Conservation (phyloP, 495 filamentous ascomycete species). For the Aspergillus egyptiacus region DNA sequence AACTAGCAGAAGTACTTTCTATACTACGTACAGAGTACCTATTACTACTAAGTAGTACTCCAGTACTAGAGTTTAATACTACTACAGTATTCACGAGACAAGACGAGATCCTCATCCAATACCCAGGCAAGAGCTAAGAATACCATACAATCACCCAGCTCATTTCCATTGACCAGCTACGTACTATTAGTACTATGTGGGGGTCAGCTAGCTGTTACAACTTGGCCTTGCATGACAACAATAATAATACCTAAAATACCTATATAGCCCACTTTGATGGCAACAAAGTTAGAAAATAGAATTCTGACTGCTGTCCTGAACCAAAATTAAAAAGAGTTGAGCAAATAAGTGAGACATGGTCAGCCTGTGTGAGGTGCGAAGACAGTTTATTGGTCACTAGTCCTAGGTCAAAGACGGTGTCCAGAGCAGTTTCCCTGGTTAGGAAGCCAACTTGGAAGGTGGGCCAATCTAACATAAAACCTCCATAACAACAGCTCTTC, state of each 20-base stretch:
- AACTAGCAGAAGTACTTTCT: no score
- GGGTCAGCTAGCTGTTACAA: no score
- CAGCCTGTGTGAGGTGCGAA: slow-evolving; percentile 23
- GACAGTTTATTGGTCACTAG: slow-evolving; percentile 21
- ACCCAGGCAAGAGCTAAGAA: slow-evolving; percentile 5
- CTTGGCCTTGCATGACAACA: slow-evolving; percentile 7
- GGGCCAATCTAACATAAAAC: slow-evolving; percentile 26
- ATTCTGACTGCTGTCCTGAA: not conserved
- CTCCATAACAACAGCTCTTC: slow-evolving; percentile 27
- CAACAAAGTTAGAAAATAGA: not conserved
- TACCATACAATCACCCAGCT: no score
- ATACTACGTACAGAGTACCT: no score
- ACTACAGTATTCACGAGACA: no score
- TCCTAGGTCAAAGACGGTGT: slow-evolving; percentile 13
- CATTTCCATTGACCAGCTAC: no score
- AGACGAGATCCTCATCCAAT: no score
- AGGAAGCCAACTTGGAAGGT: slow-evolving; percentile 18
- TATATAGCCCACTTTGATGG: not conserved
- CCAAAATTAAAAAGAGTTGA: slow-evolving; percentile 2
- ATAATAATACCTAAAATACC: not conserved
- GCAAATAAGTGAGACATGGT: slow-evolving; percentile 23
- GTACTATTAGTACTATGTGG: no score
- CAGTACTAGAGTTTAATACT: no score
- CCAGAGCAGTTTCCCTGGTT: slow-evolving; percentile 26
- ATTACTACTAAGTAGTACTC: not conserved